These are phyloP conservation scores for Sodiomyces alkalinus DNA, from an alignment of 2,329 filamentous ascomycete genomes.

Conservation along the genomic window DNA sequence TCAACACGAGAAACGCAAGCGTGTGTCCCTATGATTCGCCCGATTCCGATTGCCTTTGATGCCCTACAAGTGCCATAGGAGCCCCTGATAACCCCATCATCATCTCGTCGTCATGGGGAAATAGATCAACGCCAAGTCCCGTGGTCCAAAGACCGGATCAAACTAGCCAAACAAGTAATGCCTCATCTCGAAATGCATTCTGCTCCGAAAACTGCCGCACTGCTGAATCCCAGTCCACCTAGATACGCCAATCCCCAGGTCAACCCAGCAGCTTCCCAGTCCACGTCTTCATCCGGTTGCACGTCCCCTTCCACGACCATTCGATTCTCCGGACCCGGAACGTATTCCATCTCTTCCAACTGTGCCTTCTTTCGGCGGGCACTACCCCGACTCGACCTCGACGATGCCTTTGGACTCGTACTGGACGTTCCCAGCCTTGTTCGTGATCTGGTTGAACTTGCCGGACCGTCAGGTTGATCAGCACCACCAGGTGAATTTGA, in stretches of 20 bases:
- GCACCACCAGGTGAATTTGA: too few species aligned
- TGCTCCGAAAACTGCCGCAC: constrained; percentile 29
- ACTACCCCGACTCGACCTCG: too few species aligned
- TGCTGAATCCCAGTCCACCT: constrained; percentile 27
- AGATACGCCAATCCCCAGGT: constrained; percentile 28
- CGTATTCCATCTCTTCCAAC: neutral
- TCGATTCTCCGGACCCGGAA: constrained; percentile 16
- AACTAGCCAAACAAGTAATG: too few species aligned
- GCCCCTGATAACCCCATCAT: too few species aligned
- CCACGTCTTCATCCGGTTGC: constrained; percentile 22
- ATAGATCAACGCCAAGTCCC: too few species aligned
- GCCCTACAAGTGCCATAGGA: too few species aligned
- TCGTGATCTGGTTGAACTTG: constrained; percentile 12
- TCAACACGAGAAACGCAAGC: too few species aligned
- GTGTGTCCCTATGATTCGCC: too few species aligned
- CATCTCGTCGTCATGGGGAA: too few species aligned
- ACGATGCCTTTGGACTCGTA: constrained; percentile 17
- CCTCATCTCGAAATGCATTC: constrained; percentile 26
- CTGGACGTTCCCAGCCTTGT: constrained; percentile 14
- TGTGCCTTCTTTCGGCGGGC: neutral
- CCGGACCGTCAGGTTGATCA: constrained; percentile 12
- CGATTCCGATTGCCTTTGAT: too few species aligned
- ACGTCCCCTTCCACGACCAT: constrained; percentile 23
- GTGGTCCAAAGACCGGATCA: too few species aligned
- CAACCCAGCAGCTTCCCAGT: constrained; percentile 31